These are phyloP conservation scores for Alternaria burnsii DNA, from an alignment of 2,329 filamentous ascomycete genomes.

Conservation along the genomic window DNA sequence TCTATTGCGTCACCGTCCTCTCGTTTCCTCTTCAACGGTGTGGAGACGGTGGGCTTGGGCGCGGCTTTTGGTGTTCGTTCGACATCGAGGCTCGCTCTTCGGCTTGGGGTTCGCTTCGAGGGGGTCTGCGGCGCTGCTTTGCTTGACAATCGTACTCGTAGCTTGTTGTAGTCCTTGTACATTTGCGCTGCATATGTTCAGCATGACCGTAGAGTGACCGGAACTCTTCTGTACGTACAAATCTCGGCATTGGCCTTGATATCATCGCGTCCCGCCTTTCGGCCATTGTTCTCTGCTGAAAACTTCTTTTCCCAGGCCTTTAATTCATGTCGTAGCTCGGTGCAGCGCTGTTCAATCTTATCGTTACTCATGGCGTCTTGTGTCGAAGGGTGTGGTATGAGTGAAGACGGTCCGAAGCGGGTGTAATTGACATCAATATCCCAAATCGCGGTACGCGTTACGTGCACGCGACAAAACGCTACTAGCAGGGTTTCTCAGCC, in stretches of 20 bases:
- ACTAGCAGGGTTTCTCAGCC: slow-evolving; percentile 34
- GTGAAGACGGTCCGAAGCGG: slow-evolving; percentile 20
- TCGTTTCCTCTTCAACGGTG: slow-evolving; percentile 46
- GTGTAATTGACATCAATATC: slow-evolving; percentile 25
- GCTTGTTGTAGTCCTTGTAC: slow-evolving; percentile 78
- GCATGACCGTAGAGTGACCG: not conserved
- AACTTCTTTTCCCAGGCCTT: slow-evolving; percentile 79
- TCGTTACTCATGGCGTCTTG: slow-evolving; percentile 38
- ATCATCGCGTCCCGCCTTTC: slow-evolving; percentile 75
- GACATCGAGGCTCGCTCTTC: slow-evolving; percentile 28
- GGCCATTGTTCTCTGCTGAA: slow-evolving; percentile 67
- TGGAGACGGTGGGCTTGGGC: slow-evolving; percentile 27
- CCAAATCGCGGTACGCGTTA: slow-evolving; percentile 44
- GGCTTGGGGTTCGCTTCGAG: slow-evolving; percentile 39
- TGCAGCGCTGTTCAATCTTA: slow-evolving; percentile 72
- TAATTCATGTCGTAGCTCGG: slow-evolving; percentile 78
- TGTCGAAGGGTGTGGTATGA: slow-evolving; percentile 12
- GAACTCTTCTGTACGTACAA: slow-evolving; percentile 59
- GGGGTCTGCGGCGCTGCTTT: slow-evolving; percentile 43
- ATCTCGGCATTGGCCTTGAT: slow-evolving; percentile 78
- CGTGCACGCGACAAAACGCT: slow-evolving; percentile 32
- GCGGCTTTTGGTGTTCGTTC: slow-evolving; percentile 40
- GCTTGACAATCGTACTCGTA: slow-evolving; percentile 55
- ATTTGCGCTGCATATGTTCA: slow-evolving; percentile 65
- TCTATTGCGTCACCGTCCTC: slow-evolving; percentile 29